Evolutionary conservation across 192 early-diverging fungal genomes (phyloP), one percentile per base, ranked within the genome.

Genomic region (Pecoramyces ruminantium): DNA sequence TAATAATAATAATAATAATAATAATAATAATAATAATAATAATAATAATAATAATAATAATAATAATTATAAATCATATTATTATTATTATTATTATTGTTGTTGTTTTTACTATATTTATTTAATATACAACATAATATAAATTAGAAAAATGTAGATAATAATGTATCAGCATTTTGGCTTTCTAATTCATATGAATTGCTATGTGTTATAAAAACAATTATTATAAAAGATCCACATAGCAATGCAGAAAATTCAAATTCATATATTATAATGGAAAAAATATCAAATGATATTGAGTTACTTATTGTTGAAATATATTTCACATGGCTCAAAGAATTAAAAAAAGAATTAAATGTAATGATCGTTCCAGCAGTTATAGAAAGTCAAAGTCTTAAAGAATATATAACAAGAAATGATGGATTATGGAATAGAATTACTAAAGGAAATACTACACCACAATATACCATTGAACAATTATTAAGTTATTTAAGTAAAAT

Each of bases 301-400:
- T 91, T 93, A 81, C 85, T 98, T 29, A 89, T 98, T 79, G 92
- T 94, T 39, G 95, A 97, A 80, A 98, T 98, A 81, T 98, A 96
- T 89, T 95, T 96, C 87, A 95, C 94, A 21, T 98, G 97, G 97
- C 94, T 98, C 90, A 97, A 96, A 86, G 95, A 96, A 79, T 89
- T 98, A 82, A 96, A 98, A 86, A 98, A 98, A 87, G 91, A 94
- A 15, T 88, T 99, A 30, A 89, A 88, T 81, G 96, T 96, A 88
- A 94, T 98, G 91, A 94, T 97, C 81, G 94, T 98, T 39, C 96
- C 97, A 2, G 96, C 96, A 28, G 92, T 99, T n/a, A 96, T 99
- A 58, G 97, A 98, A 86, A 93, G 93, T 86, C 95, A 99, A 86
- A 93, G 93, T 1, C 87, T 97, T 29, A 95, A 95, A 11, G 97